phyloP scores from a whole-genome alignment of 2,329 filamentous ascomycete species.

The Septoria linicola region DNA sequence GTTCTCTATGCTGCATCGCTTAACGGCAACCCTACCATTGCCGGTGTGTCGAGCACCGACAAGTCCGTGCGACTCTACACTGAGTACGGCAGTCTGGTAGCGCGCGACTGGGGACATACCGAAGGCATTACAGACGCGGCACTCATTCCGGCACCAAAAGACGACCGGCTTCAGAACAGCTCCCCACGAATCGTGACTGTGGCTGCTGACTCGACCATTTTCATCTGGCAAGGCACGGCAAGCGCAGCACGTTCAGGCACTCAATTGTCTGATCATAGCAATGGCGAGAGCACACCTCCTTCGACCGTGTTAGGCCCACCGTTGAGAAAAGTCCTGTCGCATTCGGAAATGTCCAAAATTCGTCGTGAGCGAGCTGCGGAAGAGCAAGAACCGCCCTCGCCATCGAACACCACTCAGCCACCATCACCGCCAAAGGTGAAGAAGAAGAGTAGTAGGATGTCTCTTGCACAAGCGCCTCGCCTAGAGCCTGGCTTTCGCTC shows the following conservation, averaged over 20 bases:
- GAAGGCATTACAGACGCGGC: constrained; percentile 87
- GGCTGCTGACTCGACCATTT: constrained; percentile 52
- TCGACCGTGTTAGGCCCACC: constrained; percentile 63
- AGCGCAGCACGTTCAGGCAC: constrained; percentile 11
- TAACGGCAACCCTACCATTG: constrained; percentile 64
- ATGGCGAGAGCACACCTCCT: constrained; percentile 12
- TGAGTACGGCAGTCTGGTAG: constrained; percentile 72
- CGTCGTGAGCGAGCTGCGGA: constrained; percentile 50
- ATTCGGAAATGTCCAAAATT: constrained; percentile 81
- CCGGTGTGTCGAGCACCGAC: constrained; percentile 90
- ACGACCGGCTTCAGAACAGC: constrained; percentile 41
- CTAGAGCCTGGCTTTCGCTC: constrained; percentile 44
- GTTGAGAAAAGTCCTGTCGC: constrained; percentile 80
- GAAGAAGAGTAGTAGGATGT: constrained; percentile 55
- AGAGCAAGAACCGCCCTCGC: constrained; percentile 34
- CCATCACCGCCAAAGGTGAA: constrained; percentile 53
- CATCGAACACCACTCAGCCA: constrained; percentile 44
- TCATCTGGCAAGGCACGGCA: constrained; percentile 46
- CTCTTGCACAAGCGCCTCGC: constrained; percentile 47
- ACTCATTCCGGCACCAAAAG: constrained; percentile 50
- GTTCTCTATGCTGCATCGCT: constrained; percentile 62
- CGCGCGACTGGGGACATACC: constrained; percentile 91
- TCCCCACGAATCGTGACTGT: constrained; percentile 47
- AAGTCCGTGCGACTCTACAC: constrained; percentile 94
- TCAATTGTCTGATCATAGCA: constrained; percentile 16